phyloP scores from a whole-genome alignment of 2,329 filamentous ascomycete species.

The Coleophoma crateriformis region DNA sequence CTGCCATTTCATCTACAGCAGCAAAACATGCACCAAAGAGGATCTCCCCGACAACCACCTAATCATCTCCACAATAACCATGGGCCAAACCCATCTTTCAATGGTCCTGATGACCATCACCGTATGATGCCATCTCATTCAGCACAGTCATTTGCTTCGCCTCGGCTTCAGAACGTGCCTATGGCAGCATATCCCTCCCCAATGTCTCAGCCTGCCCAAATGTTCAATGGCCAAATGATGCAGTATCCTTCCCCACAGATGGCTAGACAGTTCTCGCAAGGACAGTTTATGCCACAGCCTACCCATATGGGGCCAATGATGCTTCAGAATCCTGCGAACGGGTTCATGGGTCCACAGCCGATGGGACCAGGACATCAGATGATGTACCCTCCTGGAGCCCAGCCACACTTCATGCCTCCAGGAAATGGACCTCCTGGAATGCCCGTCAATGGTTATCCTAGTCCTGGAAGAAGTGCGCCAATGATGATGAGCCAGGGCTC shows the following conservation, averaged over 20 bases:
- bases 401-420: slow-evolving; percentile 59
- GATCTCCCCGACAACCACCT: slow-evolving; percentile 70
- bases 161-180: slow-evolving; percentile 65
- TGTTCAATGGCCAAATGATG: slow-evolving; percentile 69
- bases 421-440: slow-evolving; percentile 49
- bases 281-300: slow-evolving; percentile 65
- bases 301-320: slow-evolving; percentile 76
- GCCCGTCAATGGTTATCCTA: slow-evolving; percentile 76
- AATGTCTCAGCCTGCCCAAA: slow-evolving; percentile 63
- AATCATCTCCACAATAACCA: slow-evolving; percentile 73
- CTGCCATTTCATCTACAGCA: slow-evolving; percentile 79
- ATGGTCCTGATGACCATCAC: slow-evolving; percentile 69
- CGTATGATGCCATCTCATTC: slow-evolving; percentile 86
- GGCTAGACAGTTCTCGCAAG: slow-evolving; percentile 64
- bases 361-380: slow-evolving; percentile 70
- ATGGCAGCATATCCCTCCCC: slow-evolving; percentile 67
- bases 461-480: slow-evolving; percentile 76
- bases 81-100: slow-evolving; percentile 59
- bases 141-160: slow-evolving; percentile 79
- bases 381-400: slow-evolving; percentile 73
- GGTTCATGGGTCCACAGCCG: slow-evolving; percentile 69
- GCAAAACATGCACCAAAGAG: slow-evolving; percentile 61
- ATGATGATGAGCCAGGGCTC: slow-evolving; percentile 96
- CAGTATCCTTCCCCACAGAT: slow-evolving; percentile 59
- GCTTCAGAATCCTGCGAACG: slow-evolving; percentile 56